phyloP scores from a whole-genome alignment of 2,329 filamentous ascomycete species.

The Ilyonectria destructans region DNA sequence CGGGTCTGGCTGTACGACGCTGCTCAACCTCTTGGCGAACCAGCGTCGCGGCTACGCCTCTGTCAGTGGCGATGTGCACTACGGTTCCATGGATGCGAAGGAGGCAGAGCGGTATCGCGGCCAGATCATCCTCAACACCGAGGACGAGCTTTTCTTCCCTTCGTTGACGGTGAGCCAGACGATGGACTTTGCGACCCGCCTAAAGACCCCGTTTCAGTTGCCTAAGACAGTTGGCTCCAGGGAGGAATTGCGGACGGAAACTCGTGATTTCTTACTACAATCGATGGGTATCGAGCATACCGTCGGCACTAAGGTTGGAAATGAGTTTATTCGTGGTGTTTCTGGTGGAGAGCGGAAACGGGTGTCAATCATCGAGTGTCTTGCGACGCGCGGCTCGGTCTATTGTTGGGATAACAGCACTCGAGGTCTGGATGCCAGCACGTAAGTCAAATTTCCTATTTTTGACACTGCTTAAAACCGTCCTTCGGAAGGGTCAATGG shows the following conservation, averaged over 20 bases:
- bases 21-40: constrained; percentile 80
- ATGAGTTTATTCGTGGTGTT: constrained; percentile 77
- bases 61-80: constrained; percentile 73
- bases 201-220: constrained; percentile 67
- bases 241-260: constrained; percentile 63
- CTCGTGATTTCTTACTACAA: constrained; percentile 67
- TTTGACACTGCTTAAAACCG: no score
- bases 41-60: constrained; percentile 71
- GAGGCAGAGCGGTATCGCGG: constrained; percentile 67
- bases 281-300: constrained; percentile 74
- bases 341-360: constrained; percentile 80
- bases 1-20: constrained; percentile 79
- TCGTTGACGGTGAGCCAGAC: constrained; percentile 81
- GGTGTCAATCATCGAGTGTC: constrained; percentile 77
- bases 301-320: constrained; percentile 76
- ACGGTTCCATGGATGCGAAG: constrained; percentile 66
- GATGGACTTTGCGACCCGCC: constrained; percentile 76
- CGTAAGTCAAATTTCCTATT: constrained; percentile 48
- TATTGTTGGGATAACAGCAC: constrained; percentile 80
- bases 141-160: constrained; percentile 77
- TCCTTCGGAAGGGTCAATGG: no score
- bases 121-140: constrained; percentile 79
- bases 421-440: constrained; percentile 76
- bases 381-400: constrained; percentile 72
- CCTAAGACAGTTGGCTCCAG: constrained; percentile 45